Base-by-base conservation (phyloP, 2,329 filamentous ascomycete genomes). In the Alternaria triticina region DNA sequence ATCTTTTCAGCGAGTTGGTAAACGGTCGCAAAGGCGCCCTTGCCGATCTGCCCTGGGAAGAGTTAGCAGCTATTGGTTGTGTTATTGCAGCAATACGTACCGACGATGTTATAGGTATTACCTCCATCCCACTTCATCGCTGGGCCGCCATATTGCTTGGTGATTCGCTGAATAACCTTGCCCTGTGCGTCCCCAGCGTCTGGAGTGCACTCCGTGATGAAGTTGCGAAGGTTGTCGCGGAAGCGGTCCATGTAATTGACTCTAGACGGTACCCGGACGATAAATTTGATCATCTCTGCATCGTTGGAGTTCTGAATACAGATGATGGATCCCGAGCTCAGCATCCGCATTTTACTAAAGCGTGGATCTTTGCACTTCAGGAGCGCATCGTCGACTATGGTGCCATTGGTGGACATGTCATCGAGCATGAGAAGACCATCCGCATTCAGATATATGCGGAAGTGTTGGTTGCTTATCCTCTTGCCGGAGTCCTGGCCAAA, bases 361-460 rank as follows among this genome's bases (percentile, higher is more conserved):
- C 69, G 59, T 12, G 62, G 50, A 49, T 77, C 73, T 46, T 75
- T 89, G 60, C 85, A 81, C 61, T 82, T 85, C 15, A 99, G 84
- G 36, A 93, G 83, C 17, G 84, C 83, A 23, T 88, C 86, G 79
- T 98, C 94, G 60, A 98, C 93, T 63, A 93, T 85, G 5, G 96
- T 98, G 27, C 96, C 96, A 74, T 98, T 99, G n/a, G 94, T 97
- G 0, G 96, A 98, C 76, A 90, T 87, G 76, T 99, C 96, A 78
- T 97, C 90, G 12, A 98, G 83, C 93, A 99, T 97, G 68, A 97
- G 86, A 60, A 92, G 90, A 27, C 91, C 93, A 67, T 92, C 88
- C n/a, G 89, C 84, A 72, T 96, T 99, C 71, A 97, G 86, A 75
- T 91, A 97, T 65, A 99, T 97, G 57, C 93, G 90, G 78, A 98